A percentile compares a stretch with the other conserved stretches of the same genome.
Conservation (phyloP, 805 yeast species). For the Clavispora carvajalis region DNA sequence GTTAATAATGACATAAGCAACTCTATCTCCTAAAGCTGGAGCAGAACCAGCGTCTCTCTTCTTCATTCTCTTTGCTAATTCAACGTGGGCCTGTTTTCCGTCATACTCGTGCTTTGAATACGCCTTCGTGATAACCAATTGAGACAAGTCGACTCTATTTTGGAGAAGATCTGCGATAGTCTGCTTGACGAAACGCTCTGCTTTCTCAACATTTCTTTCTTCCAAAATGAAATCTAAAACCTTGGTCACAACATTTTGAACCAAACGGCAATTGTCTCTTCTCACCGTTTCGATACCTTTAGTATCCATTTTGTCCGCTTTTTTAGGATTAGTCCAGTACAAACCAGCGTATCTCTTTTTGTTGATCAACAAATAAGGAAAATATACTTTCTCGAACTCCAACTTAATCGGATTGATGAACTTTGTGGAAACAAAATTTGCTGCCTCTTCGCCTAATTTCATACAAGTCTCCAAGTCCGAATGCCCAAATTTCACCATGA, state of each 20-base stretch:
- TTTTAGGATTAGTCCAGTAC: conserved; percentile 91
- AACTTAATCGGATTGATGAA: conserved; percentile 85
- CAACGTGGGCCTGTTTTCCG: conserved; percentile 96
- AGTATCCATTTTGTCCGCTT: conserved; percentile 94
- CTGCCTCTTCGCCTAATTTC: conserved; percentile 93
- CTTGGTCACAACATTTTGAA: conserved; percentile 89
- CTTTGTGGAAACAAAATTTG: conserved; percentile 71
- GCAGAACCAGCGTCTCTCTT: conserved; percentile 98
- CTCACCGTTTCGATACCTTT: conserved; percentile 98
- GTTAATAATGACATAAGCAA: conserved; percentile 85
- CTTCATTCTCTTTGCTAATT: conserved; percentile 90
- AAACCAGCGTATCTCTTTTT: conserved; percentile 97
- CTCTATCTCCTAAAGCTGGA: conserved; percentile 95
- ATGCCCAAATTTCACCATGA: conserved; percentile 95
- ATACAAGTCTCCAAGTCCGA: conserved; percentile 76
- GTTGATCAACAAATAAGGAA: conserved; percentile 88
- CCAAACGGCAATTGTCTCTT: conserved; percentile 93
- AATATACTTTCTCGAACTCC: conserved; percentile 95
- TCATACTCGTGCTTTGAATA: conserved; percentile 86
- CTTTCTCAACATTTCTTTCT: conserved; percentile 80
- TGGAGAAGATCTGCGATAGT: conserved; percentile 88
- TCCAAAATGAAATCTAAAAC: conserved; percentile 81
- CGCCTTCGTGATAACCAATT: conserved; percentile 89
- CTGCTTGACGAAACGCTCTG: conserved; percentile 77
- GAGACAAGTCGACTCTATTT: conserved; percentile 87